Conservation (phyloP, 2,329 filamentous ascomycete species). For the Beauveria sp. region DNA sequence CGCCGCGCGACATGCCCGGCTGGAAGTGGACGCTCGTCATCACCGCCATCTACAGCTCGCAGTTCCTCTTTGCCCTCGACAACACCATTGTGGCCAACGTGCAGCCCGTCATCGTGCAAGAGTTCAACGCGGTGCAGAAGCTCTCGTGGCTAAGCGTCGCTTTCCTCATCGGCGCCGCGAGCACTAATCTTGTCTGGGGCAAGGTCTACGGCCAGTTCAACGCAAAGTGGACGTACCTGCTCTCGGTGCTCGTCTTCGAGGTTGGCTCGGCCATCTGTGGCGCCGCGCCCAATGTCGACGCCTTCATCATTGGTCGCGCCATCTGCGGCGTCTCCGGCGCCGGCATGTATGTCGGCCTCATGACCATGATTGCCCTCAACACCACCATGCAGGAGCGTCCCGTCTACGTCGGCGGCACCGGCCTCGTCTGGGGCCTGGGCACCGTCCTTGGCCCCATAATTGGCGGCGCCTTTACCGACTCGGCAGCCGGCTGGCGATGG, state of each 20-base stretch:
- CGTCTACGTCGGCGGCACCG: slow-evolving; percentile 14
- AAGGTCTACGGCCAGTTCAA: slow-evolving; percentile 35
- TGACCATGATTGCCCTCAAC: slow-evolving; percentile 20
- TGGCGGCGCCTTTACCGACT: slow-evolving; percentile 33
- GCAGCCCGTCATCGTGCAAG: slow-evolving; percentile 29
- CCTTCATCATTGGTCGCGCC: slow-evolving; percentile 35
- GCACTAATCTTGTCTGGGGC: slow-evolving; percentile 33
- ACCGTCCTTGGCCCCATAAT: slow-evolving; percentile 39
- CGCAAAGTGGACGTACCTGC: slow-evolving; percentile 29
- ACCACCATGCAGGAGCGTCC: slow-evolving; percentile 20
- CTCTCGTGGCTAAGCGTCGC: slow-evolving; percentile 31
- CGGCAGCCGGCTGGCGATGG: slow-evolving; percentile 34
- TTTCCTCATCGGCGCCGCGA: slow-evolving; percentile 31
- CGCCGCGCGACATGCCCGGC: neutral
- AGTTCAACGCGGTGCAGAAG: slow-evolving; percentile 27
- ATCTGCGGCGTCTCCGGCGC: slow-evolving; percentile 32
- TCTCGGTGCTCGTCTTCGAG: slow-evolving; percentile 17
- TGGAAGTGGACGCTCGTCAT: slow-evolving; percentile 13
- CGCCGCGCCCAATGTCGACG: slow-evolving; percentile 30
- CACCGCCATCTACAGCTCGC: slow-evolving; percentile 11
- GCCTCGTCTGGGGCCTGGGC: slow-evolving; percentile 33
- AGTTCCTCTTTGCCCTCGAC: slow-evolving; percentile 36
- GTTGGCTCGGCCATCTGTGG: slow-evolving; percentile 28
- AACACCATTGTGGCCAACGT: slow-evolving; percentile 43
- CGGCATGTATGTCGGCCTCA: slow-evolving; percentile 28